phyloP scores from a whole-genome alignment of 2,329 filamentous ascomycete genomes.

The Rutstroemia sp. region DNA sequence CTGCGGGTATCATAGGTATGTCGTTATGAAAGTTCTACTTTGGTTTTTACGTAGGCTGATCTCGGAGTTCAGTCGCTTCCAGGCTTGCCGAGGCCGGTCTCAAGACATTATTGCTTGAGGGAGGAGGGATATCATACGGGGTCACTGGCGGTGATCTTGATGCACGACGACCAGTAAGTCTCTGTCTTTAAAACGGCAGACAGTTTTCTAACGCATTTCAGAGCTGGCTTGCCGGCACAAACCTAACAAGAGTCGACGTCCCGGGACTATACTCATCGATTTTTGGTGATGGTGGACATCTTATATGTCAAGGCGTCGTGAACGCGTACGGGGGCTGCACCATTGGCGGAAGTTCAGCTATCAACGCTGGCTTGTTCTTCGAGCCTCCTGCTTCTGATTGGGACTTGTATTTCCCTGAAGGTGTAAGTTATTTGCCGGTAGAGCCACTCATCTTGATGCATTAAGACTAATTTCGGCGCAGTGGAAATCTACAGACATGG shows the following conservation, averaged over 20 bases:
- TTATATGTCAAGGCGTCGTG: constrained; percentile 36
- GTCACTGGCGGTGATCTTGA: constrained; percentile 39
- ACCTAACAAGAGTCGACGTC: constrained; percentile 44
- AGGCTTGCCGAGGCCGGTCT: constrained; percentile 44
- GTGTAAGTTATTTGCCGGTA: constrained; percentile 12
- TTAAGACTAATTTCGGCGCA: neutral
- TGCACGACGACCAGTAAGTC: constrained; percentile 29
- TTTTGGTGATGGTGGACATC: constrained; percentile 34
- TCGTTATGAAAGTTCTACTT: neutral
- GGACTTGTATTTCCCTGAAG: constrained; percentile 40
- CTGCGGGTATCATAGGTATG: constrained; percentile 39
- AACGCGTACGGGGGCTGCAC: constrained; percentile 42
- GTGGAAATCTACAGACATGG: constrained; percentile 45
- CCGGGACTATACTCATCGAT: constrained; percentile 44
- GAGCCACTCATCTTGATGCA: neutral
- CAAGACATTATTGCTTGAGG: constrained; percentile 44
- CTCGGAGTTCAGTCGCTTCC: constrained; percentile 31
- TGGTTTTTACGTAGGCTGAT: neutral
- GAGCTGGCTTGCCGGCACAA: constrained; percentile 39
- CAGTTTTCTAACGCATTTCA: neutral
- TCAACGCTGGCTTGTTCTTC: constrained; percentile 48
- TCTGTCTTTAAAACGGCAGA: neutral
- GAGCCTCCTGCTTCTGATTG: constrained; percentile 46
- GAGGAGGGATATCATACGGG: constrained; percentile 43
- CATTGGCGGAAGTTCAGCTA: constrained; percentile 44